Conservation (phyloP, 1,284 basidiomycete species). For the Trichosporon coremiiforme region DNA sequence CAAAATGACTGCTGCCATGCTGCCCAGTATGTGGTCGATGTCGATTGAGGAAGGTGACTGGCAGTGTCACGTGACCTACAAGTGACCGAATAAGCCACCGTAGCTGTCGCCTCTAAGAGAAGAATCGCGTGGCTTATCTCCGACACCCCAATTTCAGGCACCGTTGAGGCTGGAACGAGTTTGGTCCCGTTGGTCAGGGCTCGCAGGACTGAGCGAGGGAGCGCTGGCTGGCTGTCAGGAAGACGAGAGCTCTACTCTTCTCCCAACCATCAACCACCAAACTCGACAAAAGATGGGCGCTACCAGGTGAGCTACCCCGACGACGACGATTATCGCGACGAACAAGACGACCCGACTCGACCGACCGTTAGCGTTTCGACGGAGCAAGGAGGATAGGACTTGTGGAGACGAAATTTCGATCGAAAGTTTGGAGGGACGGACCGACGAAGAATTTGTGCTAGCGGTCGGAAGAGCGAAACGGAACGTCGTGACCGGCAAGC, state of each 20-base stretch:
- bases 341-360: not conserved
- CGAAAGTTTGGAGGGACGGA: not conserved
- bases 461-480: not conserved
- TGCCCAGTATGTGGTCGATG: no score
- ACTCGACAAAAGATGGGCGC: constrained; percentile 23
- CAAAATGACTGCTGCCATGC: no score
- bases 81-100: no score
- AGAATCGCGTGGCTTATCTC: no score
- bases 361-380: not conserved
- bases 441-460: not conserved
- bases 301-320: constrained; percentile 21
- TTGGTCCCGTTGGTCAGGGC: not conserved
- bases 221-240: constrained; percentile 13
- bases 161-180: no score
- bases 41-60: no score
- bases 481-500: not conserved
- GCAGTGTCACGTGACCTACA: no score
- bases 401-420: not conserved
- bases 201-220: not conserved
- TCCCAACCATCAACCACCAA: constrained; percentile 18
- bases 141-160: no score
- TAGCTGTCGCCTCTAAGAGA: no score
- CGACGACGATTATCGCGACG: constrained; percentile 19
- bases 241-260: constrained; percentile 1
- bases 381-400: not conserved